A percentile compares a stretch with the other conserved stretches of the same genome.
phyloP scores from a whole-genome alignment of 495 filamentous ascomycete species.

The Daldinia bambusicola region DNA sequence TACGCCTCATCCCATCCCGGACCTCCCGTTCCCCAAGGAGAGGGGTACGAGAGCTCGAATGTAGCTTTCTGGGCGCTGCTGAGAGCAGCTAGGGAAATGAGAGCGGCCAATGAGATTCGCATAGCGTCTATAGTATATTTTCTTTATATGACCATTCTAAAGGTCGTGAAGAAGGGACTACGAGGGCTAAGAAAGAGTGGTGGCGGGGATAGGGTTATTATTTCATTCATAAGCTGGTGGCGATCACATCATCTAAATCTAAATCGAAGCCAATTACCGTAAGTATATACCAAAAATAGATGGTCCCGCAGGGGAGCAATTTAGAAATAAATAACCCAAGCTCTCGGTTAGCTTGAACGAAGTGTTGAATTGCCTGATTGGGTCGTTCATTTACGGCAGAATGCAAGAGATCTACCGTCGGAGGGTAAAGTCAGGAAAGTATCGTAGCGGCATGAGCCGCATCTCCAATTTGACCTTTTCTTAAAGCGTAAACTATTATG shows the following conservation, averaged over 20 bases:
- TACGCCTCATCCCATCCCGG: slow-evolving; percentile 81
- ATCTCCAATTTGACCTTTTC: slow-evolving; percentile 9
- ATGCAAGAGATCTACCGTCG: slow-evolving; percentile 50
- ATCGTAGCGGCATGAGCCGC: slow-evolving; percentile 11
- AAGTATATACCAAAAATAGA: slow-evolving; percentile 16
- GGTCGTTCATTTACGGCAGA: slow-evolving; percentile 45
- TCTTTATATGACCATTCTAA: not conserved
- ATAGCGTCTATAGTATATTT: slow-evolving; percentile 14
- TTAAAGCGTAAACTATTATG: not conserved
- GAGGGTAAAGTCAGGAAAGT: slow-evolving; percentile 28
- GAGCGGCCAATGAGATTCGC: slow-evolving; percentile 10
- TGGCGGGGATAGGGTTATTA: not conserved
- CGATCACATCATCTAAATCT: slow-evolving; percentile 25
- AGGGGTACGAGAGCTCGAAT: slow-evolving; percentile 72
- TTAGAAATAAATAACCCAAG: slow-evolving; percentile 17
- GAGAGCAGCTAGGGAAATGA: slow-evolving; percentile 29
- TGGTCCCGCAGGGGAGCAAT: slow-evolving; percentile 21
- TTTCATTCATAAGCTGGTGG: slow-evolving; percentile 10
- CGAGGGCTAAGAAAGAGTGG: not conserved
- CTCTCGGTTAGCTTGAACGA: slow-evolving; percentile 24
- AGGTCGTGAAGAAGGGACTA: slow-evolving; percentile 6
- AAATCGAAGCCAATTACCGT: slow-evolving; percentile 32
- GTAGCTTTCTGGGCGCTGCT: slow-evolving; percentile 43
- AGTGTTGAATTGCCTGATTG: slow-evolving; percentile 37
- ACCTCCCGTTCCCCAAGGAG: slow-evolving; percentile 75